phyloP scores from a whole-genome alignment of 1,284 basidiomycete species.

The Rhodotorula sp. region DNA sequence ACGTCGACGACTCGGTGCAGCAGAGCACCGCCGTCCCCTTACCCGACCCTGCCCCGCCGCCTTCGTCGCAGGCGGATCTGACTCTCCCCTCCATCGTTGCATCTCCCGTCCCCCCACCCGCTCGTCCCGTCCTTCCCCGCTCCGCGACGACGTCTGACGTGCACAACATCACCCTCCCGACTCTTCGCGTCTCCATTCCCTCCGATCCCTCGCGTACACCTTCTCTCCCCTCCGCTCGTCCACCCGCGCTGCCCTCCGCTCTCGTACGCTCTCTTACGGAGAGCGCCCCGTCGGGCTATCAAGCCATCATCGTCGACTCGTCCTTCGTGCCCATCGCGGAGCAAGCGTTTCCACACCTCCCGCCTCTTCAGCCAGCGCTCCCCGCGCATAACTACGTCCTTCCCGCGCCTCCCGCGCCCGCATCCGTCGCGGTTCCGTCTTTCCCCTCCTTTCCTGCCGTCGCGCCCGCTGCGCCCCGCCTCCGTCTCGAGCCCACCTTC shows the following conservation, averaged over 20 bases:
- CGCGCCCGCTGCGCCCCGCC: not conserved
- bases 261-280: not conserved
- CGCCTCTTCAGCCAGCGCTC: too few relatives aligned
- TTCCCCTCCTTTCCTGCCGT: not conserved
- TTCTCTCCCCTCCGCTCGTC: not conserved
- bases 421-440: not conserved
- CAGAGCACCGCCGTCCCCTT: not conserved
- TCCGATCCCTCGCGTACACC: not conserved
- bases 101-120: too few relatives aligned
- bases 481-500: not conserved
- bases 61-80: not conserved
- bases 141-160: not conserved
- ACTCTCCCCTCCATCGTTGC: not conserved
- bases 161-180: not conserved
- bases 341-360: too few relatives aligned
- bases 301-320: not conserved
- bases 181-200: slow-evolving; percentile 5
- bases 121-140: not conserved
- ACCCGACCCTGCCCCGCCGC: too few relatives aligned
- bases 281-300: not conserved
- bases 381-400: not conserved
- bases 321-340: not conserved
- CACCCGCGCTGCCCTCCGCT: not conserved
- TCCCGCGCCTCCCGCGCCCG: too few relatives aligned
- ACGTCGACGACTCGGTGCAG: not conserved